These are phyloP conservation scores for Verbena officinalis DNA, from an alignment of 257 asterid species.

Conservation along the genomic window DNA sequence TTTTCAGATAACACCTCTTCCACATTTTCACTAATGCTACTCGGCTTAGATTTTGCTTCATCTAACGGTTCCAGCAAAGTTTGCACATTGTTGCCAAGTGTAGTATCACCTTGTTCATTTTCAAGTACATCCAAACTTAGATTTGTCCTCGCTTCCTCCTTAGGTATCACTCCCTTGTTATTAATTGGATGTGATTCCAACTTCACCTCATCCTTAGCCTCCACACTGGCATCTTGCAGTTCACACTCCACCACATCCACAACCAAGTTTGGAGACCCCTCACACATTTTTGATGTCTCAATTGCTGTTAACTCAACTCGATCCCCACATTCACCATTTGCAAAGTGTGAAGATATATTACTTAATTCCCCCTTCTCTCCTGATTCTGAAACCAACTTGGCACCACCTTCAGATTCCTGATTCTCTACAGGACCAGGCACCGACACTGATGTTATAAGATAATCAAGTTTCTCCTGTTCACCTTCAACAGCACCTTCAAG, in stretches of 20 bases:
- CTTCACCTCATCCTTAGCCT: constrained; percentile 27
- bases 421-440: constrained; percentile 28
- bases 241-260: constrained; percentile 29
- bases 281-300: constrained; percentile 28
- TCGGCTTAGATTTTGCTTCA: constrained; percentile 27
- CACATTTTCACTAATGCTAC: constrained; percentile 21
- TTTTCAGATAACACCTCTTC: constrained; percentile 31
- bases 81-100: constrained; percentile 21
- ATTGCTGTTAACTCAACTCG: constrained; percentile 16
- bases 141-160: constrained; percentile 30
- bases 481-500: constrained; percentile 23
- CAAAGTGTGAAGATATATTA: neutral
- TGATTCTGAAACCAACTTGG: constrained; percentile 25
- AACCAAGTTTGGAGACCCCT: constrained; percentile 27
- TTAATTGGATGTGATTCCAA: constrained; percentile 21
- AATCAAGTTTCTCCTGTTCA: constrained; percentile 26
- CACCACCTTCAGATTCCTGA: constrained; percentile 33
- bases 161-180: constrained; percentile 24
- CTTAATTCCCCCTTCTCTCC: constrained; percentile 25
- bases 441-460: constrained; percentile 24
- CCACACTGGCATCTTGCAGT: constrained; percentile 23
- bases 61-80: constrained; percentile 25
- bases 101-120: constrained; percentile 29
- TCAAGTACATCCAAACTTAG: constrained; percentile 25
- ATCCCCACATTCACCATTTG: constrained; percentile 22